A percentile compares a stretch with the other conserved stretches of the same genome.
phyloP scores from a whole-genome alignment of 2,329 filamentous ascomycete species.

The Chaetomium sp. region DNA sequence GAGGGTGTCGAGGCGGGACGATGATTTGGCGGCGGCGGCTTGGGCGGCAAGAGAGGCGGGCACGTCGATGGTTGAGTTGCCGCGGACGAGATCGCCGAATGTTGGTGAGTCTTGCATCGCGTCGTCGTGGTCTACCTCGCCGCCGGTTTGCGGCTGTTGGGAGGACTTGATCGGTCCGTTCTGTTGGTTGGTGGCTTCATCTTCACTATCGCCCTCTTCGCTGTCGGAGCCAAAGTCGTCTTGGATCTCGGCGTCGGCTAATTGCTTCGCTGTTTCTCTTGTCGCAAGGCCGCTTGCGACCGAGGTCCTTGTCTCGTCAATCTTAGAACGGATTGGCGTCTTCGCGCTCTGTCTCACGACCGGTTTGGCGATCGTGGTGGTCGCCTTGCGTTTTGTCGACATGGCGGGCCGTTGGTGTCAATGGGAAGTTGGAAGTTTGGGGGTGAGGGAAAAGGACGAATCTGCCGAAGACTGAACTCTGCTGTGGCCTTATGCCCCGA shows the following conservation, averaged over 20 bases:
- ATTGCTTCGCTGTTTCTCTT: constrained; percentile 18
- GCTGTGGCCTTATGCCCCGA: no score
- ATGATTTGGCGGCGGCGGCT: constrained; percentile 23
- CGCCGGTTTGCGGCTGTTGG: constrained; percentile 19
- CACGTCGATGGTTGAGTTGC: constrained; percentile 67
- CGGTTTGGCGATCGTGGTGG: constrained; percentile 51
- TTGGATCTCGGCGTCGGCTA: constrained; percentile 46
- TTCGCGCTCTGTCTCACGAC: constrained; percentile 49
- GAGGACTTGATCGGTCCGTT: constrained; percentile 1
- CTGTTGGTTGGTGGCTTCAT: constrained; percentile 10
- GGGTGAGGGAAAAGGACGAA: neutral
- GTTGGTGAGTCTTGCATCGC: constrained; percentile 47
- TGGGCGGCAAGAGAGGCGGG: constrained; percentile 48
- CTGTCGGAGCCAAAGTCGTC: constrained; percentile 43
- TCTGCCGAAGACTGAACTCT: no score
- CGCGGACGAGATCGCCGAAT: constrained; percentile 79
- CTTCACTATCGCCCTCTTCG: constrained; percentile 30
- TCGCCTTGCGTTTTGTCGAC: constrained; percentile 56
- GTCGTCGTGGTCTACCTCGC: constrained; percentile 21
- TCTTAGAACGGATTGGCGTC: constrained; percentile 40
- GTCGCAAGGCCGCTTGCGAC: constrained; percentile 40
- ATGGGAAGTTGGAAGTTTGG: neutral
- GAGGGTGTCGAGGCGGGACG: constrained; percentile 27
- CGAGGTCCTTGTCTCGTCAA: constrained; percentile 53
- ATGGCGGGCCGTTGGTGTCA: constrained; percentile 30